Conservation (phyloP, 139 green algal genomes). For the Protoeuglena noctilucae region DNA sequence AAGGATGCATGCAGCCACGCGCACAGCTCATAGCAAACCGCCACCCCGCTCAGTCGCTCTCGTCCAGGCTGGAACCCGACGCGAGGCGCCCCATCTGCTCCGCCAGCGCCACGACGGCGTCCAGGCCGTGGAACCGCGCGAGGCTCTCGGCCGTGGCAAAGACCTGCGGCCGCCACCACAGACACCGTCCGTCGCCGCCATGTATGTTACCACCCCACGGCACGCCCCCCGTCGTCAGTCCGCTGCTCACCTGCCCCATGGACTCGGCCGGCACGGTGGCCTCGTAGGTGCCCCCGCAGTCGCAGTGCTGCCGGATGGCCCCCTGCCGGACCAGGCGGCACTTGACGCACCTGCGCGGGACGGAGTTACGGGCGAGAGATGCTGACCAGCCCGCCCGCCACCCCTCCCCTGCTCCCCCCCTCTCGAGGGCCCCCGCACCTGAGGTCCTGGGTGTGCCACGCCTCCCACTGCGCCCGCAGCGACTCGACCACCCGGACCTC, state of each 20-base stretch:
- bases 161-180: too few relatives aligned
- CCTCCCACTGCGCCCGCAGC: slow-evolving; percentile 25
- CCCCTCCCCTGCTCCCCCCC: background rate
- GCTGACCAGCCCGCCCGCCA: background rate
- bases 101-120: too few relatives aligned
- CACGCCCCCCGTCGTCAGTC: too few relatives aligned
- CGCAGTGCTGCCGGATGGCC: slow-evolving; percentile 27
- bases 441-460: slow-evolving; percentile 79
- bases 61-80: too few relatives aligned
- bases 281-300: slow-evolving; percentile 41
- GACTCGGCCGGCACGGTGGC: slow-evolving; percentile 16
- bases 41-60: too few relatives aligned
- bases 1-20: too few relatives aligned
- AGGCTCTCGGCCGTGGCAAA: slow-evolving; percentile 28
- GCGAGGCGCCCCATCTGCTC: too few relatives aligned
- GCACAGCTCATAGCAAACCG: too few relatives aligned
- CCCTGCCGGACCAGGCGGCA: slow-evolving; percentile 18
- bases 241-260: slow-evolving; percentile 5
- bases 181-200: too few relatives aligned
- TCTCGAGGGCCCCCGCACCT: slow-evolving; percentile 24
- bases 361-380: background rate
- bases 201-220: too few relatives aligned
- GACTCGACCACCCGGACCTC: slow-evolving; percentile 40
- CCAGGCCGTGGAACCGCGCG: slow-evolving; percentile 36
- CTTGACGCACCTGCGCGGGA: slow-evolving; percentile 7